Evolutionary conservation across 257 asterid genomes (phyloP).

Genomic region (Scutellaria barbata): DNA sequence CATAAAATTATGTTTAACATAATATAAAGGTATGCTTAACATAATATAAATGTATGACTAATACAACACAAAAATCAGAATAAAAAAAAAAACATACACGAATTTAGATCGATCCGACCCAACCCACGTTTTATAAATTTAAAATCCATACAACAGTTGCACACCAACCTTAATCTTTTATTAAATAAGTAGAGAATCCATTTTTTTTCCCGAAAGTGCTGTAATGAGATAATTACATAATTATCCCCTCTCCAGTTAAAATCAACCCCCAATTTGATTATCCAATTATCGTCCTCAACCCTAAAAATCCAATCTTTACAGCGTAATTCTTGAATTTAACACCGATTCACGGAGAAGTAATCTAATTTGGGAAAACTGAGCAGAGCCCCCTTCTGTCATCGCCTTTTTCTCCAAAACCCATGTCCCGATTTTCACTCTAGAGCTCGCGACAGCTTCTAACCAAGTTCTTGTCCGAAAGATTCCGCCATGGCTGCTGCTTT

Average conservation of each 20-base stretch:
- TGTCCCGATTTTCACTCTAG: conserved; percentile 32
- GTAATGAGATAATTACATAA: too few species aligned
- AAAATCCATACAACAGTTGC: too few species aligned
- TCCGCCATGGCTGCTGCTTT: conserved; percentile 81
- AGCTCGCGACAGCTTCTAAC: conserved; percentile 27
- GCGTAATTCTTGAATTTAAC: not conserved
- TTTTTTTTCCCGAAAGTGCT: too few species aligned
- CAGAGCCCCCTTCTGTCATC: conserved; percentile 8
- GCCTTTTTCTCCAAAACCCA: conserved; percentile 27
- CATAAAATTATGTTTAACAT: too few species aligned
- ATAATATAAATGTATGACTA: too few species aligned
- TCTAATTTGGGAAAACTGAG: conserved; percentile 23
- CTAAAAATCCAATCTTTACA: conserved; percentile 40
- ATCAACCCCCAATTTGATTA: not conserved
- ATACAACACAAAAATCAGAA: too few species aligned
- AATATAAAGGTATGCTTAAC: too few species aligned
- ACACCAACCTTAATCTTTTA: too few species aligned
- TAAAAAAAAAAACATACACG: too few species aligned
- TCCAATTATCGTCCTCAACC: conserved; percentile 31
- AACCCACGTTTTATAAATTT: too few species aligned
- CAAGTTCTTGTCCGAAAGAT: conserved; percentile 33
- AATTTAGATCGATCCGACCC: too few species aligned
- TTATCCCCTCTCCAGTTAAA: conserved; percentile 1
- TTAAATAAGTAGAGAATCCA: too few species aligned
- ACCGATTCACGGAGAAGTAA: not conserved